Conservation (phyloP, 495 filamentous ascomycete genomes). For the Talaromyces adpressus region DNA sequence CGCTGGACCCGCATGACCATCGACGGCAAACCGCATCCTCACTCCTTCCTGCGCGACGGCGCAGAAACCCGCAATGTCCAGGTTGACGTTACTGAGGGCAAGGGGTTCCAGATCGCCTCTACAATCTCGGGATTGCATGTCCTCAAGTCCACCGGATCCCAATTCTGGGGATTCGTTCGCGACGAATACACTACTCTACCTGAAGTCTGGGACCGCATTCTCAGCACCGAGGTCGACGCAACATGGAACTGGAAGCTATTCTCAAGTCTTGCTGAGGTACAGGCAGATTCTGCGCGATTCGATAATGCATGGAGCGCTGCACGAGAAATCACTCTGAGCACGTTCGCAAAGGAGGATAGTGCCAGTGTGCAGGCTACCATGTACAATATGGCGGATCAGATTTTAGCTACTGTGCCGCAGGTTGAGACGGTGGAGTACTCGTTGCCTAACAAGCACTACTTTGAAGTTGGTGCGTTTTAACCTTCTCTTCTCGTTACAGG, state of each 20-base stretch:
- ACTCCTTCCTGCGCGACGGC: constrained; percentile 89
- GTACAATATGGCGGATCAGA: constrained; percentile 95
- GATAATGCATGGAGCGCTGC: constrained; percentile 70
- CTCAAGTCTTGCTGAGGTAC: constrained; percentile 57
- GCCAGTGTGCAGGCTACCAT: constrained; percentile 94
- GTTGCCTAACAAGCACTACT: constrained; percentile 97
- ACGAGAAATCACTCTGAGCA: constrained; percentile 76
- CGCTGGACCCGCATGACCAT: constrained; percentile 87
- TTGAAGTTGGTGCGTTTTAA: constrained; percentile 75
- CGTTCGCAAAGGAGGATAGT: constrained; percentile 85
- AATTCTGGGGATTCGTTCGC: constrained; percentile 87
- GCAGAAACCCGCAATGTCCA: constrained; percentile 64
- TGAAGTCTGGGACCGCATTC: constrained; percentile 90
- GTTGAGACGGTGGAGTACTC: constrained; percentile 71
- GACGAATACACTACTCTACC: constrained; percentile 88
- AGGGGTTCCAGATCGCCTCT: constrained; percentile 66
- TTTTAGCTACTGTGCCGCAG: constrained; percentile 66
- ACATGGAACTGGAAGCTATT: constrained; percentile 80
- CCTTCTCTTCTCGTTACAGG: neutral
- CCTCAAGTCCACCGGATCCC: constrained; percentile 94
- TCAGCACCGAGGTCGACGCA: constrained; percentile 85
- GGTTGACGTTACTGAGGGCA: constrained; percentile 43
- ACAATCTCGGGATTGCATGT: constrained; percentile 72
- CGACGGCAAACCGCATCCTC: constrained; percentile 88
- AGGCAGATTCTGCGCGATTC: constrained; percentile 57